These are phyloP conservation scores for Rhodamnia rubescens DNA, from an alignment of 345 rosid species.

Conservation along the genomic window DNA sequence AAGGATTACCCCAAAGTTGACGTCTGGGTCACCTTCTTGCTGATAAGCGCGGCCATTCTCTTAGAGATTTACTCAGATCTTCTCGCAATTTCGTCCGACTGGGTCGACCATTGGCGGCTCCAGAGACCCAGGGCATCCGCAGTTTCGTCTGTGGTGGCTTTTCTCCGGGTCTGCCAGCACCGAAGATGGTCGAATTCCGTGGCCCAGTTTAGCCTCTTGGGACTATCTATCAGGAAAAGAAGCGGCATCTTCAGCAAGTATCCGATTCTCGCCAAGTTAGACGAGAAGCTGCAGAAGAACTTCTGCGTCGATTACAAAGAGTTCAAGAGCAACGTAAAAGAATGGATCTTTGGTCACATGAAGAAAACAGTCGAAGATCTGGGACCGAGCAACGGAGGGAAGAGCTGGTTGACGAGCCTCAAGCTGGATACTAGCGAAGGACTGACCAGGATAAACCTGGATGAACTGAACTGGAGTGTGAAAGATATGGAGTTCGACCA, in stretches of 20 bases:
- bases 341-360: background rate
- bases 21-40: slow-evolving; percentile 1
- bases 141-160: background rate
- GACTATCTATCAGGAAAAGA: background rate
- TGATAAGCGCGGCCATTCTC: background rate
- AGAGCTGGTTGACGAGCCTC: background rate
- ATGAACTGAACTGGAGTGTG: background rate
- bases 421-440: accelerated
- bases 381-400: background rate
- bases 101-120: background rate
- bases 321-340: background rate
- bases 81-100: background rate
- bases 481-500: background rate
- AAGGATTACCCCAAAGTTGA: background rate
- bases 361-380: accelerated
- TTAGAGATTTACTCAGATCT: slow-evolving; percentile 5
- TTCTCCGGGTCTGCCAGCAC: background rate
- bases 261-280: background rate
- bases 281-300: background rate
- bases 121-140: background rate
- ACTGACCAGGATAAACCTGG: accelerated
- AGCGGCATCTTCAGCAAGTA: background rate
- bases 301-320: background rate
- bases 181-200: background rate
- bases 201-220: background rate